These are phyloP conservation scores for Citrullus mucosospermus DNA, from an alignment of 306 rosid genomes.

Conservation along the genomic window DNA sequence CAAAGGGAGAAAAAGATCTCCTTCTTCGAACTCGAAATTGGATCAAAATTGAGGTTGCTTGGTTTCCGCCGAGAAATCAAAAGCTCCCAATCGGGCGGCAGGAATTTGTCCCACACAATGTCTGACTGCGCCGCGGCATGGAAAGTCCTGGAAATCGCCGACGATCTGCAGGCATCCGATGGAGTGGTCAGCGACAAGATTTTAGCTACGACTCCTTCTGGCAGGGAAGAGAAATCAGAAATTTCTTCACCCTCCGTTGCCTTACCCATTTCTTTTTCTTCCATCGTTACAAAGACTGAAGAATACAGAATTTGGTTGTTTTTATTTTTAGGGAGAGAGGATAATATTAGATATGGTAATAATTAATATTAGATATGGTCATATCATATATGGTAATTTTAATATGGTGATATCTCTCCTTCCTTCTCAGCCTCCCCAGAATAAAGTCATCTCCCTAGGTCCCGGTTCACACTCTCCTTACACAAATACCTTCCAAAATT, in stretches of 20 bases:
- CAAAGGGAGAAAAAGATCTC: not conserved
- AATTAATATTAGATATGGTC: too few relatives aligned
- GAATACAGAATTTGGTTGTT: too few relatives aligned
- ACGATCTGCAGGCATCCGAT: not conserved
- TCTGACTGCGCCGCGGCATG: constrained; percentile 7
- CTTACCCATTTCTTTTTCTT: not conserved
- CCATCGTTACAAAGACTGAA: not conserved
- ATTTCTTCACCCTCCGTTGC: not conserved
- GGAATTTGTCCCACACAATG: not conserved
- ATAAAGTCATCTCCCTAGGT: too few relatives aligned
- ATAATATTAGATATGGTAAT: too few relatives aligned
- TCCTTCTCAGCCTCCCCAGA: too few relatives aligned
- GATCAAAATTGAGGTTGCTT: not conserved
- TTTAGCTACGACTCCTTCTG: constrained; percentile 8
- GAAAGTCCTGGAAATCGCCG: constrained; percentile 2
- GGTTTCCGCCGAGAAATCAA: not conserved
- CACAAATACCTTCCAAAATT: too few relatives aligned
- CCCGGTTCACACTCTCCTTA: too few relatives aligned
- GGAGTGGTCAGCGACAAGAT: constrained; percentile 3
- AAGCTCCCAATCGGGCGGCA: not conserved
- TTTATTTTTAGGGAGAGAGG: too few relatives aligned
- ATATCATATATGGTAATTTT: too few relatives aligned
- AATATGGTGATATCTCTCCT: too few relatives aligned
- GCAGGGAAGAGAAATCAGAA: not conserved
- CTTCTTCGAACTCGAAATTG: not conserved